Conservation (phyloP, 192 early-diverging fungal genomes). For the Podila clonocystis region DNA sequence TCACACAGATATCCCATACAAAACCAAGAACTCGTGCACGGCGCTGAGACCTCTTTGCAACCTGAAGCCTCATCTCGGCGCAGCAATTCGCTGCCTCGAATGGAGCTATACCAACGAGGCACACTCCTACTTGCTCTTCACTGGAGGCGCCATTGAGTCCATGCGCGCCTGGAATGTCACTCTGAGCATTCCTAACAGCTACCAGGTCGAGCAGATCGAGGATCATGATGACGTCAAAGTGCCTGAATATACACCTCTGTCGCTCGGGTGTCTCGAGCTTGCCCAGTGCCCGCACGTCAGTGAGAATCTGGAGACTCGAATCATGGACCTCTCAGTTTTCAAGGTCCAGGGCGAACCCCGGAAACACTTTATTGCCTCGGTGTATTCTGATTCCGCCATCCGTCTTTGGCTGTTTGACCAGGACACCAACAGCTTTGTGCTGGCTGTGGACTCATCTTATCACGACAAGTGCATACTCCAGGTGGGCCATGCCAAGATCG, state of each 20-base stretch:
- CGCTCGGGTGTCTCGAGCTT: slow-evolving; percentile 30
- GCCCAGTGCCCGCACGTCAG: slow-evolving; percentile 53
- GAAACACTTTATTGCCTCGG: slow-evolving; percentile 69
- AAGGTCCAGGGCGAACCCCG: slow-evolving; percentile 7
- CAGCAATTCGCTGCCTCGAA: slow-evolving; percentile 39
- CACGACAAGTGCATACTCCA: slow-evolving; percentile 76
- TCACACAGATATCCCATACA: slow-evolving; percentile 54
- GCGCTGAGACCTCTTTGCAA: slow-evolving; percentile 40
- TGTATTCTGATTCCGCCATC: slow-evolving; percentile 75
- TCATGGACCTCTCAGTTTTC: slow-evolving; percentile 78
- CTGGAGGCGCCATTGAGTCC: slow-evolving; percentile 45
- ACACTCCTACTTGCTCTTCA: slow-evolving; percentile 40
- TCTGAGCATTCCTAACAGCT: slow-evolving; percentile 48
- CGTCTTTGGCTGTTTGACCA: slow-evolving; percentile 73
- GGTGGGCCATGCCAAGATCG: slow-evolving; percentile 47
- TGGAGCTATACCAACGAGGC: slow-evolving; percentile 33
- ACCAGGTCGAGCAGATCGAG: slow-evolving; percentile 24
- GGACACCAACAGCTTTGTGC: slow-evolving; percentile 51
- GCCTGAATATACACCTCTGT: slow-evolving; percentile 37
- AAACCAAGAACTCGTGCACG: slow-evolving; percentile 40
- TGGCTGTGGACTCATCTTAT: slow-evolving; percentile 58
- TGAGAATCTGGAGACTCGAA: slow-evolving; percentile 70
- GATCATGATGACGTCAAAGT: slow-evolving; percentile 14
- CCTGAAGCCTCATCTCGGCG: slow-evolving; percentile 40
- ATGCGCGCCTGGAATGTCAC: slow-evolving; percentile 48